Evolutionary conservation across 176 grass and related monocot species (phyloP).

Genomic region (Raddia guianensis): DNA sequence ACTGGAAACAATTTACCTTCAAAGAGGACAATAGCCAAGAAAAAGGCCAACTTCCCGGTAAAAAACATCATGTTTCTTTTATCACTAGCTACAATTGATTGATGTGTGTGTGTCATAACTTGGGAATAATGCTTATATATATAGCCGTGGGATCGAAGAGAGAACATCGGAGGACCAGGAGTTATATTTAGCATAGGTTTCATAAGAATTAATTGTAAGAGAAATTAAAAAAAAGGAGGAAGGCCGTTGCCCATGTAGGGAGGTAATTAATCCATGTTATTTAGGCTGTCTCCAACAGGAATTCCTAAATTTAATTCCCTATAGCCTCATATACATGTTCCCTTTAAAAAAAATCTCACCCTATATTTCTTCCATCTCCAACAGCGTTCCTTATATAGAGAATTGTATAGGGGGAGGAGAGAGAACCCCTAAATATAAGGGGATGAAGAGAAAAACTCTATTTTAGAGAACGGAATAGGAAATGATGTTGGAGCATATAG

Average conservation of each 20-base stretch:
- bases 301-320: too few species aligned
- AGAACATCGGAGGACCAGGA: conserved; percentile 1
- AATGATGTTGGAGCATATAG: too few species aligned
- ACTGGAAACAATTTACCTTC: conserved; percentile 37
- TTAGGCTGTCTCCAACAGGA: too few species aligned
- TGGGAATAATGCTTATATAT: not conserved
- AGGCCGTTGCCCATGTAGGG: conserved; percentile 17
- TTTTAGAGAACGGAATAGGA: too few species aligned
- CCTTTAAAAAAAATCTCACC: too few species aligned
- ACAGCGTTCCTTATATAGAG: too few species aligned
- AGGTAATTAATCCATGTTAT: not conserved
- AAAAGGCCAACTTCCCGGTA: conserved; percentile 17
- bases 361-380: too few species aligned
- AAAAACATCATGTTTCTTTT: conserved; percentile 34
- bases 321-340: too few species aligned
- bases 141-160: conserved; percentile 6
- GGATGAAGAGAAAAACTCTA: too few species aligned
- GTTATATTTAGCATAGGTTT: not conserved
- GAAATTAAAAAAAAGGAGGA: conserved; percentile 5
- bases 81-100: not conserved
- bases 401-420: too few species aligned
- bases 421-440: too few species aligned
- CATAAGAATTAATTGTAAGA: not conserved
- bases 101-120: not conserved
- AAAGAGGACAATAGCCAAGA: conserved; percentile 36